phyloP scores from a whole-genome alignment of 148 eudicot genomes.

The Chenopodium berlandieri region DNA sequence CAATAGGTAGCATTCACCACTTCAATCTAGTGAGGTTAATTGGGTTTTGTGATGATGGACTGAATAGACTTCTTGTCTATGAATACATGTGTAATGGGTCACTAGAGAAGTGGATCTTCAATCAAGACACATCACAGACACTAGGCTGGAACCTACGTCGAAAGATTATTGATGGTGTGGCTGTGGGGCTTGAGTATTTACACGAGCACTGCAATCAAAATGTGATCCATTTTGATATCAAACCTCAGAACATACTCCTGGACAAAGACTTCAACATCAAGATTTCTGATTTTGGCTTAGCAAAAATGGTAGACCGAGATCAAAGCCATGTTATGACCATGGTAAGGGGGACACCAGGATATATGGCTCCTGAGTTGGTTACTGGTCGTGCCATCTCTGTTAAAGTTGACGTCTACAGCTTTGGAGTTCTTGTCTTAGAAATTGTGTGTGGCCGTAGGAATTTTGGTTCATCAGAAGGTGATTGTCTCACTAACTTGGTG shows the following conservation, averaged over 20 bases:
- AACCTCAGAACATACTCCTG: slow-evolving; percentile 23
- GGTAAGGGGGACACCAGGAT: slow-evolving; percentile 18
- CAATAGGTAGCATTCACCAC: slow-evolving; percentile 40
- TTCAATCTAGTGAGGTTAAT: slow-evolving; percentile 35
- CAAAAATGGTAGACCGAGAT: slow-evolving; percentile 18
- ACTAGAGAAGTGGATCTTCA: slow-evolving; percentile 39
- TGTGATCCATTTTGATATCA: slow-evolving; percentile 25
- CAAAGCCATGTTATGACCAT: slow-evolving; percentile 17
- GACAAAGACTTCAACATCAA: slow-evolving; percentile 19
- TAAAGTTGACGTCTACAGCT: slow-evolving; percentile 34
- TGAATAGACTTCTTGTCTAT: slow-evolving; percentile 36
- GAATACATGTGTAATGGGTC: slow-evolving; percentile 44
- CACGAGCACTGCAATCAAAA: slow-evolving; percentile 15
- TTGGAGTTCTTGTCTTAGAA: slow-evolving; percentile 29
- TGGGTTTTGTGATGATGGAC: slow-evolving; percentile 41
- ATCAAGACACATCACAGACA: background rate
- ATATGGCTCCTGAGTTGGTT: slow-evolving; percentile 26
- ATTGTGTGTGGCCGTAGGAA: slow-evolving; percentile 23
- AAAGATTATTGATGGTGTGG: slow-evolving; percentile 32
- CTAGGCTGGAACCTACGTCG: slow-evolving; percentile 30
- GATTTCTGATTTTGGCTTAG: slow-evolving; percentile 26
- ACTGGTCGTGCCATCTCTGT: slow-evolving; percentile 17
- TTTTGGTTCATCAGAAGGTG: background rate
- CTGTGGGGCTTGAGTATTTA: slow-evolving; percentile 30
- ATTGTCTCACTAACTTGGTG: slow-evolving; percentile 7